Base-by-base conservation (phyloP, 139 green algal genomes). In the Picochlorum costavermella region DNA sequence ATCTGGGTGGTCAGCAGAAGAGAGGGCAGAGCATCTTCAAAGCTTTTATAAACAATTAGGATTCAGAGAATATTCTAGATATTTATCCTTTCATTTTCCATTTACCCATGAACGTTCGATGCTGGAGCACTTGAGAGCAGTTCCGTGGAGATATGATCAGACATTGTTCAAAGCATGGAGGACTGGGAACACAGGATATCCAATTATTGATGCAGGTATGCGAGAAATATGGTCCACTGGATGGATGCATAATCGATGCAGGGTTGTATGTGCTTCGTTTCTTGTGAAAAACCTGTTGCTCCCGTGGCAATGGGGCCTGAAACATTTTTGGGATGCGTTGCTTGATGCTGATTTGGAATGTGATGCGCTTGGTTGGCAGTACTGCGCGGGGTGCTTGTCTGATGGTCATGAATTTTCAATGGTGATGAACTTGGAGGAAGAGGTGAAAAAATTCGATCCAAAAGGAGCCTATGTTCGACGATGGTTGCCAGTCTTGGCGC, bases 1-100 rank as follows among this genome's bases (percentile, higher is more conserved):
- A 13, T 20, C 9, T 23, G 1, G 30, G 9, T 59, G 63, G 50
- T 10, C 20, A 28, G 56, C 25, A 17, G 31, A 44, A 23, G 58
- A 58, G 17, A 31, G 33, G 53, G 60, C 33, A 16, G 40, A 62
- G 50, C 46, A 53, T 23, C 56, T 48, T 45, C 83, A 76, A 56
- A 26, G 67, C n/a, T 96, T 95, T 75, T 63, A 95, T 73, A 75
- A 80, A 28, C 84, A 96, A 76, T 66, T 96, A 67, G 89, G 83
- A 5, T 92, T 90, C 70, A 75, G 90, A 14, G 90, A 96, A 81
- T 96, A 96, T 70, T 72, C 56, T 25, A 79, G 87, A 67, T 96
- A 96, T 81, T 81, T 96, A 33, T 82, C 80, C 45, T 96, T 96
- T 81, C 88, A 96, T 81, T 96, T 92, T 83, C 90, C 90, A 50